Base-by-base conservation (phyloP, 805 yeast species). In the Metschnikowia aberdeeniae region DNA sequence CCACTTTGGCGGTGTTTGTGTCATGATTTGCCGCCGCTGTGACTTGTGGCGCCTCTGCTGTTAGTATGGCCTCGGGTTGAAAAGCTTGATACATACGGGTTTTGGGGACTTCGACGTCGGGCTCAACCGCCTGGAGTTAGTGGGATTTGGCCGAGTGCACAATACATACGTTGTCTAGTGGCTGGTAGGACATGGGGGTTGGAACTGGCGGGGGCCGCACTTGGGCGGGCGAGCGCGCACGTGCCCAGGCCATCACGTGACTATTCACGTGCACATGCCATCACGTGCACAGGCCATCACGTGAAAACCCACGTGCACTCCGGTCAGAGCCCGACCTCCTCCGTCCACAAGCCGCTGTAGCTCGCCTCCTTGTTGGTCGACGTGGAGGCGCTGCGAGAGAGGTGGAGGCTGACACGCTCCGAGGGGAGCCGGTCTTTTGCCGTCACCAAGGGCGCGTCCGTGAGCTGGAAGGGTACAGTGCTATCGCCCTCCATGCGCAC, bases 1-100 rank as follows among this genome's bases (percentile, higher is more conserved):
- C n/a, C 64, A 53, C 19, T 49, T 53, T 34, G 51, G 17, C 17
- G 17, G 17, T 3, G 17, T 3, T 17, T 17, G 17, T 36, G 19
- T 47, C 41, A 29, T 57, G 60, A 24, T 52, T 51, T 13, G 34
- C 40, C 32, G 36, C 42, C 20, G 28, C 26, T 13, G 31, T 3
- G 13, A 17, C 13, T 5, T 22, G 24, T 12, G 36, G 28, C 22
- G 29, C 10, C 12, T 11, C 19, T 17, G 42, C 8, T 2, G 26
- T 22, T 22, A 22, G 26, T 22, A 22, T 22, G 2, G 26, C 26
- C 24, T 22, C 8, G 8, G 6, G 8, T 2, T 22, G 8, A 3
- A 22, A 22, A 22, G 26, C 26, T 3, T 22, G 2, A 17, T 34
- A 29, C 42, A 36, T 42, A 42, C 44, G 34, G 26, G 26, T 3